Conservation (phyloP, 2,329 filamentous ascomycete genomes). For the Lasiodiplodia theobromae region DNA sequence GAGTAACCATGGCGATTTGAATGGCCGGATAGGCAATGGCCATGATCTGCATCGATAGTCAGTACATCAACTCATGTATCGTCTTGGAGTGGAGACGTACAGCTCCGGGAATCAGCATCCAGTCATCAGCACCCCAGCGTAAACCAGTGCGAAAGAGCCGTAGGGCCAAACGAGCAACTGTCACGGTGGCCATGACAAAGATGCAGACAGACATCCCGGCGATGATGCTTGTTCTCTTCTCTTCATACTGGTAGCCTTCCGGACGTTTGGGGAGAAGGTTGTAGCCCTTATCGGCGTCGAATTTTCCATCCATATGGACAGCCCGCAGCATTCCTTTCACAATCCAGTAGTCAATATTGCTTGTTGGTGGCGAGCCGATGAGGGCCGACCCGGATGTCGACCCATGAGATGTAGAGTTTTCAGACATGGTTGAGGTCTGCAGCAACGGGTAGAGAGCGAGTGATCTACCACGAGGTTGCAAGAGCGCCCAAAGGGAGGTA, state of each 20-base stretch:
- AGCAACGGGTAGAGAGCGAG: not conserved
- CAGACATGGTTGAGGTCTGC: slow-evolving; percentile 7
- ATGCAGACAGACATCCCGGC: slow-evolving; percentile 40
- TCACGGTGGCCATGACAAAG: slow-evolving; percentile 40
- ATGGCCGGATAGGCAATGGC: slow-evolving; percentile 40
- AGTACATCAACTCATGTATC: not conserved
- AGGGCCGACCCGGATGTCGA: slow-evolving; percentile 1
- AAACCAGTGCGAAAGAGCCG: slow-evolving; percentile 38
- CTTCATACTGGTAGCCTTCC: slow-evolving; percentile 36
- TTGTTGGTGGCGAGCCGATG: slow-evolving; percentile 38
- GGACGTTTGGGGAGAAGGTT: slow-evolving; percentile 18
- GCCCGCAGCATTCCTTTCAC: slow-evolving; percentile 37
- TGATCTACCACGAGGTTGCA: slow-evolving; percentile 1
- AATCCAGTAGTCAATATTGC: slow-evolving; percentile 40
- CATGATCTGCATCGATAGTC: slow-evolving; percentile 29
- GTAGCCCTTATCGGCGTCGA: slow-evolving; percentile 34
- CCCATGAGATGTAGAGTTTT: not conserved
- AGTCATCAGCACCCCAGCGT: slow-evolving; percentile 45
- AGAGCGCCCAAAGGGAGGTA: slow-evolving; percentile 1
- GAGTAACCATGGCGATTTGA: slow-evolving; percentile 38
- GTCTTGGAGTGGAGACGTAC: slow-evolving; percentile 33
- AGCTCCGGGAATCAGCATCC: slow-evolving; percentile 43
- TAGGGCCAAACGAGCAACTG: slow-evolving; percentile 38
- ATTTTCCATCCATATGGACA: slow-evolving; percentile 31
- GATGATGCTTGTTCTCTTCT: slow-evolving; percentile 39